Base-by-base conservation (phyloP, 23 red algal genomes). In the Rhodosorus marinus region DNA sequence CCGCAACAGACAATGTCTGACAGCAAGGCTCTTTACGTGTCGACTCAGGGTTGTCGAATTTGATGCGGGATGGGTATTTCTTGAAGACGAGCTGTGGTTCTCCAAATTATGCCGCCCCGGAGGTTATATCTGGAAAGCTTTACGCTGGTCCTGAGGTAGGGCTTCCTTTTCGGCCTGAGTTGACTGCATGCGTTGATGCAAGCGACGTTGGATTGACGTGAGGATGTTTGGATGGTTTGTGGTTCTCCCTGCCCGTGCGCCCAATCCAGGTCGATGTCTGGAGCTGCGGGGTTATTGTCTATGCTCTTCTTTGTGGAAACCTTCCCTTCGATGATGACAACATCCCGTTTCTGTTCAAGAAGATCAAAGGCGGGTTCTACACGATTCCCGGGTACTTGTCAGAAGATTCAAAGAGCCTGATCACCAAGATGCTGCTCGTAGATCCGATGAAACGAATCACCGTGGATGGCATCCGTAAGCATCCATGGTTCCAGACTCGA, bases 261-360 rank as follows among this genome's bases (percentile, higher is more conserved):
- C n/a, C n/a, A n/a, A n/a, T n/a, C n/a, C n/a, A n/a, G n/a, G 88
- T 83, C 9, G 88, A 95, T 54, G 73, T 95, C 33, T 95, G 88
- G 88, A 75, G 67, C 26, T 83, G 77, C 23, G 88, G 88, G 20
- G 88, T 95, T 17, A 95, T 95, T 51, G 56, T 95, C 2, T 95
- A 72, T 42, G 88, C 88, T 3, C 50, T 95, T 47, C 59, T 95
- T 35, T 95, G 88, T 51, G 88, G 88, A 6, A 82, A 77, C 17
- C 58, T 95, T 6, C 88, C 88, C 41, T 95, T 95, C 69, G 88
- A 95, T 40, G 88, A 95, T 49, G 88, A 95, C 52, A 72, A 62
- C 31, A 95, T 95, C 36, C 76, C 88, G 8, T 79, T 68, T 20
- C 55, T 95, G 46, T 95, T 95, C 57, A 69, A 72, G 15, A 82